Evolutionary conservation across 78 protist species (phyloP), one percentile per base, ranked within the genome.

Genomic region (Dictyostelium brefeldianum): DNA sequence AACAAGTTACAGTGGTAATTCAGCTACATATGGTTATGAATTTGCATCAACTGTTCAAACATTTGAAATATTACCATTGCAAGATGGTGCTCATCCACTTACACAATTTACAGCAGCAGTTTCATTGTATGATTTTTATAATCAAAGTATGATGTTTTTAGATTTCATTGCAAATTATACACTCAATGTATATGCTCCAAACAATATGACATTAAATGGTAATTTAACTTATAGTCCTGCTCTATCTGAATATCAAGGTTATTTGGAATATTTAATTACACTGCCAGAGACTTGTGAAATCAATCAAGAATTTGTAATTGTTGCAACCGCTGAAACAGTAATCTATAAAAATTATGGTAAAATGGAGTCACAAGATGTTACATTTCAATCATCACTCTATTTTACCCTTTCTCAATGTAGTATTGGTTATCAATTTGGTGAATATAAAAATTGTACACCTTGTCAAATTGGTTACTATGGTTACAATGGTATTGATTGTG

Each of bases 381-480:
- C 69, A 59, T 17, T 51, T 51, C 12, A 12, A 12, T 51, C 15
- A 8, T 51, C 56, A 51, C 4, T 12, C 1, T 14, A 51, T 51
- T 51, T 36, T 2, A 36, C 43, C 2, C 5, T 70, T 11, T 7
- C 50, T 5, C 78, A 9, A 18, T 85, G 92, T 75, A 43, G 48
- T 22, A 75, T 81, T 9, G 92, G 92, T 20, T 75, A 75, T 77
- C 14, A 56, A 10, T 36, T 81, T 36, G 41, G 46, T 15, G 29
- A 53, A 17, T 64, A 17, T n/a, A 53, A 25, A 3, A 20, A 73
- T 9, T 87, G 93, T 36, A 50, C 41, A 20, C 80, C 48, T 41
- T 87, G 93, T 51, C 77, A 31, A 9, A 36, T 74, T 25, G 69
- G 69, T 11, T 14, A 31, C 0, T 87, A 77, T 87, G 93, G 93